A percentile compares a stretch with the other conserved stretches of the same genome.
Conservation (phyloP, 2,329 filamentous ascomycete species). For the Neoarthrinium moseri region DNA sequence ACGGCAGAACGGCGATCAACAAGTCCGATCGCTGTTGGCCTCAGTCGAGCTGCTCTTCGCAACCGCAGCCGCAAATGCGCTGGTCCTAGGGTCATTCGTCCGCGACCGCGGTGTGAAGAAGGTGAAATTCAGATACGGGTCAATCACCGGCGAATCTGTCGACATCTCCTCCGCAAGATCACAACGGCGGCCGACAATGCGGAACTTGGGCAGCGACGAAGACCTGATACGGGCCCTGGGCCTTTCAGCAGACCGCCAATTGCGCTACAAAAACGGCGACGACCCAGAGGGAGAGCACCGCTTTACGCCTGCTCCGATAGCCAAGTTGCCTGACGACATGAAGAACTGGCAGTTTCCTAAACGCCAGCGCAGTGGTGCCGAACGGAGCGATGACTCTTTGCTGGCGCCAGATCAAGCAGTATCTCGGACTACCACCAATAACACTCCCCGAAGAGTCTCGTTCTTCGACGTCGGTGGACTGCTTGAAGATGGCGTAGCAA, state of each 20-base stretch:
- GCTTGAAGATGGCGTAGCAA: slow-evolving; percentile 51
- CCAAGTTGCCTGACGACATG: slow-evolving; percentile 33
- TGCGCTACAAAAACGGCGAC: slow-evolving; percentile 36
- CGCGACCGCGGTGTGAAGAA: slow-evolving; percentile 90
- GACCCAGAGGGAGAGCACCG: slow-evolving; percentile 24
- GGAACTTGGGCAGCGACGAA: slow-evolving; percentile 85
- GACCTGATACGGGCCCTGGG: slow-evolving; percentile 82
- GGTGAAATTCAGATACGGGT: slow-evolving; percentile 70
- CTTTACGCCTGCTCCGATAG: slow-evolving; percentile 35
- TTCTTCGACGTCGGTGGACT: slow-evolving; percentile 86
- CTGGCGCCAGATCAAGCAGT: slow-evolving; percentile 31
- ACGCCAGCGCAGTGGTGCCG: slow-evolving; percentile 32
- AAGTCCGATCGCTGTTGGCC: slow-evolving; percentile 83
- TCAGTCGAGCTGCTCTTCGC: slow-evolving; percentile 90
- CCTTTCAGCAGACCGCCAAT: slow-evolving; percentile 58
- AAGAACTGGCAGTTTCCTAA: slow-evolving; percentile 48
- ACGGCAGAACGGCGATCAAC: slow-evolving; percentile 67
- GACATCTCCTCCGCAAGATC: slow-evolving; percentile 40
- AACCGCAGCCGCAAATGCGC: slow-evolving; percentile 79
- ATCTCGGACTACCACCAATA: slow-evolving; percentile 34
- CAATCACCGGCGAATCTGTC: slow-evolving; percentile 61
- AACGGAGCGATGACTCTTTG: slow-evolving; percentile 45
- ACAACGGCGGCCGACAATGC: slow-evolving; percentile 48
- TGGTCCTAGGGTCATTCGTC: slow-evolving; percentile 90
- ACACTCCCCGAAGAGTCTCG: slow-evolving; percentile 62